phyloP scores from a whole-genome alignment of 108 stramenopile species.

The Skeletonema marinoi region DNA sequence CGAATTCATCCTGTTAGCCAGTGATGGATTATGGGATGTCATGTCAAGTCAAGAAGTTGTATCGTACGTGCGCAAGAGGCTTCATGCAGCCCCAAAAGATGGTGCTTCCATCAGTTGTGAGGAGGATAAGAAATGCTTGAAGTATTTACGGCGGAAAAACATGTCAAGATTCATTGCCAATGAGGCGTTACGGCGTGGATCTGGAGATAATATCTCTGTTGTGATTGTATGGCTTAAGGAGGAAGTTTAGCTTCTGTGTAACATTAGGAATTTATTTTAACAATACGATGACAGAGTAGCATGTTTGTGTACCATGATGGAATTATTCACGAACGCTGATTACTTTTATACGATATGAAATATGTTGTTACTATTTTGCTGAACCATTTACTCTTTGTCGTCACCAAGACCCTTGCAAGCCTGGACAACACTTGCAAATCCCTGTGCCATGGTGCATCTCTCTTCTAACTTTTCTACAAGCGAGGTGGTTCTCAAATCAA shows the following conservation, averaged over 20 bases:
- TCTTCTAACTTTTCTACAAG: constrained; percentile 65
- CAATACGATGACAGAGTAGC: background rate
- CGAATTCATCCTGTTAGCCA: constrained; percentile 71
- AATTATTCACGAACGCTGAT: background rate
- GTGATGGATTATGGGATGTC: constrained; percentile 97
- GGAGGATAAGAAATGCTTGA: constrained; percentile 36
- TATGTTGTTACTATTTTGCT: background rate
- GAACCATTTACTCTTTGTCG: background rate
- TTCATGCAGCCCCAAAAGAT: constrained; percentile 47
- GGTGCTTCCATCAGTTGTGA: constrained; percentile 33
- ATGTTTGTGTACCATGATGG: background rate
- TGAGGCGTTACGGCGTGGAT: constrained; percentile 80
- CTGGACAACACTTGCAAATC: constrained; percentile 53
- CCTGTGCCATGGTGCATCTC: constrained; percentile 32
- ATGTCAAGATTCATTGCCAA: constrained; percentile 73
- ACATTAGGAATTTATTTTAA: background rate
- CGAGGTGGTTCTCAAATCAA: constrained; percentile 62
- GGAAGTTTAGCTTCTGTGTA: constrained; percentile 9
- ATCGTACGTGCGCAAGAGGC: constrained; percentile 71
- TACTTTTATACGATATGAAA: background rate
- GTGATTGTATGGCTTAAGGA: constrained; percentile 82
- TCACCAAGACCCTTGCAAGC: constrained; percentile 35
- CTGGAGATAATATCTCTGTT: constrained; percentile 84
- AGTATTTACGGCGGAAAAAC: constrained; percentile 50
- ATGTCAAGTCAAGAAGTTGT: constrained; percentile 96